phyloP scores from a whole-genome alignment of 306 rosid genomes.

The Leucaena leucocephala region DNA sequence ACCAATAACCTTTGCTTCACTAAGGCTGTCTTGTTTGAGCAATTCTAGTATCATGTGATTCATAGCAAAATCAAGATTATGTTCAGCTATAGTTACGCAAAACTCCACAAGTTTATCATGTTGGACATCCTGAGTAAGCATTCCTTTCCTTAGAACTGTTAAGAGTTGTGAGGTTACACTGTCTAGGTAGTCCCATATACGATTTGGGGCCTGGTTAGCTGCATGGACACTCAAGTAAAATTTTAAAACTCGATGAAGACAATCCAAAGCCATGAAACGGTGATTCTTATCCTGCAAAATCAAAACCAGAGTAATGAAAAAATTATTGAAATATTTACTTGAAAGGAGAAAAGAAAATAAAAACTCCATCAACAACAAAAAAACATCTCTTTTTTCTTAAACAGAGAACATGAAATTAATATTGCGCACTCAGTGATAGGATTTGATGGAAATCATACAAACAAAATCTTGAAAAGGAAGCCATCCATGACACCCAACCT shows the following conservation, averaged over 20 bases:
- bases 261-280: constrained; percentile 97
- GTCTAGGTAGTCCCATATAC: constrained; percentile 95
- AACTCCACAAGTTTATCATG: constrained; percentile 99
- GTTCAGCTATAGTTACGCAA: constrained; percentile 97
- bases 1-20: constrained; percentile 99
- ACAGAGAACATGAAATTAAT: not conserved
- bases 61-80: constrained; percentile 98
- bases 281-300: constrained; percentile 94
- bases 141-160: constrained; percentile 82
- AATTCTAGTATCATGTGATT: constrained; percentile 96
- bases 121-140: constrained; percentile 98
- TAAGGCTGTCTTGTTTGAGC: constrained; percentile 88
- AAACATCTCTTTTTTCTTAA: not conserved
- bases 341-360: not conserved
- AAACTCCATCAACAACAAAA: not conserved
- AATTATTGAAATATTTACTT: not conserved
- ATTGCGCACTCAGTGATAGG: not conserved
- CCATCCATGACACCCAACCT: not conserved
- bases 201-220: constrained; percentile 78
- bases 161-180: constrained; percentile 95
- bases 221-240: constrained; percentile 96
- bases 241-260: constrained; percentile 97
- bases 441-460: not conserved
- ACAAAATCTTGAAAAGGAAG: not conserved
- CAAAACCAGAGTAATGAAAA: constrained; percentile 40